Evolutionary conservation across 2,329 filamentous ascomycete genomes (phyloP).

Genomic region (Tetracladium maxilliforme): DNA sequence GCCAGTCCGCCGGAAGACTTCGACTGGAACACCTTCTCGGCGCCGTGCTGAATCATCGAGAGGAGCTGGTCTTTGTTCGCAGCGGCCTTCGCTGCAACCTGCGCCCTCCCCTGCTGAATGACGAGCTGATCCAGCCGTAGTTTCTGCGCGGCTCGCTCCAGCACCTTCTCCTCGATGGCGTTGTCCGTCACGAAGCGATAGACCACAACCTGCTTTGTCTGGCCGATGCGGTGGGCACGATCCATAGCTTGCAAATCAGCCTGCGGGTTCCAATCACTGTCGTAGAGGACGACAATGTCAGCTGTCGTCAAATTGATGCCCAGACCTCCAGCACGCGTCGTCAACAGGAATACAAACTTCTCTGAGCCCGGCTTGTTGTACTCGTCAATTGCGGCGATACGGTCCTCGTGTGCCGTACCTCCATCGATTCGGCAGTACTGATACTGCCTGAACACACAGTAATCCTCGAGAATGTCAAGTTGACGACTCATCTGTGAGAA

Average conservation of each 20-base stretch:
- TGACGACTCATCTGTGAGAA: slow-evolving; percentile 99
- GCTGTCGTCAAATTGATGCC: slow-evolving; percentile 94
- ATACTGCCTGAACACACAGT: slow-evolving; percentile 89
- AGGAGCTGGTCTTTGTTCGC: slow-evolving; percentile 93
- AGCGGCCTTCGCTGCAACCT: slow-evolving; percentile 78
- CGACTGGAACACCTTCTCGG: slow-evolving; percentile 79
- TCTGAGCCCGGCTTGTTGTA: slow-evolving; percentile 95
- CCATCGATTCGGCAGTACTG: slow-evolving; percentile 97
- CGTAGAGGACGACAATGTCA: slow-evolving; percentile 91
- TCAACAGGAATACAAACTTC: slow-evolving; percentile 91
- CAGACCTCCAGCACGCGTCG: slow-evolving; percentile 85
- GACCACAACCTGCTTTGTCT: slow-evolving; percentile 94
- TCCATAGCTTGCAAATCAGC: slow-evolving; percentile 99
- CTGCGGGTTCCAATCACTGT: slow-evolving; percentile 98
- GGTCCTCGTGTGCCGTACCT: slow-evolving; percentile 90
- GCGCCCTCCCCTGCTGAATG: slow-evolving; percentile 91
- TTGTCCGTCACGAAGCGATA: slow-evolving; percentile 97
- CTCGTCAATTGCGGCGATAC: slow-evolving; percentile 92
- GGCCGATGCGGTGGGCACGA: slow-evolving; percentile 92
- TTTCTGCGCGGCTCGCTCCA: slow-evolving; percentile 94
- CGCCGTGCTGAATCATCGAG: slow-evolving; percentile 97
- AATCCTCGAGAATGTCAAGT: slow-evolving; percentile 92
- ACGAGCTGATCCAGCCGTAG: slow-evolving; percentile 91
- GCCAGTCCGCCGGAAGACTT: slow-evolving; percentile 48
- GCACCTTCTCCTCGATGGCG: slow-evolving; percentile 94